Evolutionary conservation across 352 stramenopile genomes (phyloP).

Genomic region (Saprolegnia diclina): DNA sequence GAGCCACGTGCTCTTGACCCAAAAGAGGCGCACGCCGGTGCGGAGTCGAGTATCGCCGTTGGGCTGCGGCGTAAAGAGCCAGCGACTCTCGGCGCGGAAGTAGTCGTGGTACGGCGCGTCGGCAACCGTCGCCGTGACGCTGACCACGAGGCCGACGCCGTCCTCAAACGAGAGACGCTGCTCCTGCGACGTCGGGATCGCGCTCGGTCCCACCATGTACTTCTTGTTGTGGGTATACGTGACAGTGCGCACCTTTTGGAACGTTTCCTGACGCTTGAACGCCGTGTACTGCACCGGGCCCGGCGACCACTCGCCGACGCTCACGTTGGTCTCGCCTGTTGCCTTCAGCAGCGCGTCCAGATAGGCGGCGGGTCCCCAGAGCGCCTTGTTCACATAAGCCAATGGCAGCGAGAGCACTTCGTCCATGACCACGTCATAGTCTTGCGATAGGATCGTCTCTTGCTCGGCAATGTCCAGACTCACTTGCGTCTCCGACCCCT

Average conservation of each 20-base stretch:
- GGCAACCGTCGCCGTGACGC: constrained; percentile 57
- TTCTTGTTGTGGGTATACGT: constrained; percentile 82
- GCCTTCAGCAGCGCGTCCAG: neutral
- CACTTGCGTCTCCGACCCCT: neutral
- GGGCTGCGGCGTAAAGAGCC: constrained; percentile 64
- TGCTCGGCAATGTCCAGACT: neutral
- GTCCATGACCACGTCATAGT: constrained; percentile 70
- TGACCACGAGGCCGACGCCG: constrained; percentile 49
- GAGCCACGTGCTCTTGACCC: constrained; percentile 80
- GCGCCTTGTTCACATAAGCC: constrained; percentile 3
- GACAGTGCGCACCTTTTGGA: constrained; percentile 49
- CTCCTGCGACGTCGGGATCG: constrained; percentile 63
- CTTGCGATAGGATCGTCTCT: constrained; percentile 23
- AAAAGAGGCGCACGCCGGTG: constrained; percentile 63
- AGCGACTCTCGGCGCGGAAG: constrained; percentile 79
- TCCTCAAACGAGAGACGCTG: constrained; percentile 56
- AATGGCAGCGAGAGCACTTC: constrained; percentile 63
- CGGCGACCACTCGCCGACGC: constrained; percentile 37
- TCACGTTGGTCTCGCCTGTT: constrained; percentile 51
- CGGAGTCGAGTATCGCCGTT: constrained; percentile 42
- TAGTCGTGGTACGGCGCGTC: constrained; percentile 83
- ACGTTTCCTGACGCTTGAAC: constrained; percentile 46
- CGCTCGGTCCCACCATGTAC: constrained; percentile 77
- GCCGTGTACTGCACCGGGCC: constrained; percentile 44
- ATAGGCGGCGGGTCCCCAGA: neutral